Base-by-base conservation (phyloP, 1,284 basidiomycete species). In the Microbotryomycetes sp. region DNA sequence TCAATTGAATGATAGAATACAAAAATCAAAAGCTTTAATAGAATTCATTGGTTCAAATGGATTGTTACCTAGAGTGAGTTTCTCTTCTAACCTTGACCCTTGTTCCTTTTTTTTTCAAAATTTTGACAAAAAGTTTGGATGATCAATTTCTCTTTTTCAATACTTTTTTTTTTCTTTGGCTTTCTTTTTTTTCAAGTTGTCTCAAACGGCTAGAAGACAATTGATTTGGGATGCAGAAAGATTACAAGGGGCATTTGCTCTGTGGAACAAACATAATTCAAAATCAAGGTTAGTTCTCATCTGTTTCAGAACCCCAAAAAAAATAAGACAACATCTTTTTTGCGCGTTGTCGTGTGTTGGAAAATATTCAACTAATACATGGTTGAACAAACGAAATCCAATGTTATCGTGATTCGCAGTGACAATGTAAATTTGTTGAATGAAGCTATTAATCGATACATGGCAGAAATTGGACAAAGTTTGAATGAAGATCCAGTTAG, bases 211-310 rank as follows among this genome's bases (percentile, higher is more conserved):
- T 59, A 83, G 90, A 32, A 84, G 92, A 68, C 80, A 81, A 42
- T 79, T 98, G 46, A 86, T 85, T 28, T 82, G 81, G n/a, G 87
- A 97, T 73, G 89, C 90, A 2, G 92, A 97, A 77, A 89, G 91
- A 69, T 78, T 97, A 15, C 86, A 86, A 64, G 87, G 89, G 1
- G 86, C 85, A 4, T 82, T 86, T 61, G 86, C 89, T 46, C 78
- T 97, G 22, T 98, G 94, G 94, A 74, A 84, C 29, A 81, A 82
- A 69, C 85, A 92, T 73, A 92, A 92, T 72, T 82, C 86, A 28
- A 60, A 77, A 1, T 75, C 79, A 72, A 75, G 74, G 76, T 77
- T 60, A 61, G 76, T 73, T 7, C 7, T 49, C 25, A 29, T 55
- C 31, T 4, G 31, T 14, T 62, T 63, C 25, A 58, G 70, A 32